Evolutionary conservation across 208 protist species (phyloP), one percentile per base, ranked within the genome.

Genomic region (Leptomonas pyrrhocoris): DNA sequence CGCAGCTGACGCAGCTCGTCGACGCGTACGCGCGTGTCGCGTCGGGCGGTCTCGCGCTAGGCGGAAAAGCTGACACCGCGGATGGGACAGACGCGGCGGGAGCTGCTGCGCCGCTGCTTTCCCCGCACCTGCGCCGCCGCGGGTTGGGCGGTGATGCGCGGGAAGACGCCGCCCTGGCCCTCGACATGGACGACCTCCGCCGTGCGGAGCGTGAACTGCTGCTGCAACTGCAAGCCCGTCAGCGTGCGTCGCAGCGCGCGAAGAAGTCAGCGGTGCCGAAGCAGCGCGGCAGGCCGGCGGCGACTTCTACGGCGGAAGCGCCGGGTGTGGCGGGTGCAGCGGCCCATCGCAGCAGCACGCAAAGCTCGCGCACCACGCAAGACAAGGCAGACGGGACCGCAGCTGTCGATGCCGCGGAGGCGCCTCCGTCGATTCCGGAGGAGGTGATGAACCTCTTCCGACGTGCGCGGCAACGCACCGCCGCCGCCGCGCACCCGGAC

Each of bases 371-470:
- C 5, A 38, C 23, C 4, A 27, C 51, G 28, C 27, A 48, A 21
- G 43, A n/a, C 16, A 15, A 6, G 43, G 43, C 18, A 12, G 31
- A 13, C 30, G 31, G 30, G 18, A 58, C 55, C 18, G 30, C 34
- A 27, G 48, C 27, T 19, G 28, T 38, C 16, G 13, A 3, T 27
- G 27, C 58, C 13, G 13, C 43, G 2, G 42, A 38, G 18, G 36
- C 58, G 11, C n/a, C 8, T 19, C 18, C 42, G 13, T 12, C 60
- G 9, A 21, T 69, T 23, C 63, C 63, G 15, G 11, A 4, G 2
- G 58, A 68, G 0, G 11, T 75, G 13, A 34, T 75, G n/a, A 51
- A 64, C 31, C 34, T 77, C 8, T 77, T 77, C 12, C 62, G 63
- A 5, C 43, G 46, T 7, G 71, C 71, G 18, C 71, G 70, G 56